These are phyloP conservation scores for Myxozyma neglecta DNA, from an alignment of 805 yeast genomes.

Conservation along the genomic window DNA sequence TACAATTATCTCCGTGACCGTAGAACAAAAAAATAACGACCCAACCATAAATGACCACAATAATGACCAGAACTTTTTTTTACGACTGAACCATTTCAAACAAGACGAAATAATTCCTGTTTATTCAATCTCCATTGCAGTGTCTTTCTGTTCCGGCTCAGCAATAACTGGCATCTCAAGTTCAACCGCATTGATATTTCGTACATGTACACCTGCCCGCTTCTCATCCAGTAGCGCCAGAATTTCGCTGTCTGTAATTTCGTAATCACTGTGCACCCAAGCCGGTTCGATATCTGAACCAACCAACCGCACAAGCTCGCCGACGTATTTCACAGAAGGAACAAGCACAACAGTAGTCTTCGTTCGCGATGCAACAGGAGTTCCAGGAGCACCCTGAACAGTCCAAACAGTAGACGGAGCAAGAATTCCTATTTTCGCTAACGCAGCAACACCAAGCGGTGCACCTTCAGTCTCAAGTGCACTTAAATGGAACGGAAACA, in stretches of 20 bases:
- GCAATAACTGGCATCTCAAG: constrained; percentile 3
- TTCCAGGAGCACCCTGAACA: constrained; percentile 43
- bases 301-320: constrained; percentile 70
- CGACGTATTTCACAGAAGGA: constrained; percentile 41
- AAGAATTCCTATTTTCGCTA: constrained; percentile 11
- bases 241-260: constrained; percentile 49
- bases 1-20: neutral
- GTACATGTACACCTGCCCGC: constrained; percentile 14
- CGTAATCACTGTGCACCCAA: constrained; percentile 82
- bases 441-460: constrained; percentile 24
- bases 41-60: neutral
- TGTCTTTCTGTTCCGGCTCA: neutral
- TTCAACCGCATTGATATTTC: constrained; percentile 1
- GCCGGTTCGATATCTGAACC: constrained; percentile 79
- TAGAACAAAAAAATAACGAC: neutral
- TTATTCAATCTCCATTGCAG: constrained; percentile 5
- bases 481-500: constrained; percentile 76
- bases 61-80: neutral
- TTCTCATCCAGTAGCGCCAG: constrained; percentile 6
- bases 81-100: neutral
- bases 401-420: constrained; percentile 19
- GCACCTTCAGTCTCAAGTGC: constrained; percentile 26
- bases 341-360: constrained; percentile 69
- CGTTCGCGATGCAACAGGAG: constrained; percentile 69
- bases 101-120: neutral